Conservation (phyloP, 768 basidiomycete genomes). For the Xerocomellus amylosporus region DNA sequence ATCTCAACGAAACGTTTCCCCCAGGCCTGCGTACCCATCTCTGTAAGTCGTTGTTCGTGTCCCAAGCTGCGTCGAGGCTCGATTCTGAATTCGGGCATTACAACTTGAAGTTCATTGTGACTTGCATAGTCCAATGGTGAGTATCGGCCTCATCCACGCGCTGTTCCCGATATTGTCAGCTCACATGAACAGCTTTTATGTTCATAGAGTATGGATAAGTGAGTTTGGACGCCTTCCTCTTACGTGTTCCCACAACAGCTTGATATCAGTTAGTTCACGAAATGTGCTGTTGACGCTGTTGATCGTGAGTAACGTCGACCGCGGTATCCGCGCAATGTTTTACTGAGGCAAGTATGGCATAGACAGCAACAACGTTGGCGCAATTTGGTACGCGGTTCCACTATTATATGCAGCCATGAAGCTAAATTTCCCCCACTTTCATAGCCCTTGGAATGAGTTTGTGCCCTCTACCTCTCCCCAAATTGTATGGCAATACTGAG, state of each 20-base stretch:
- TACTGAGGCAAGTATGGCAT: neutral
- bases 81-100: neutral
- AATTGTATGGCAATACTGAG: neutral
- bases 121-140: constrained; percentile 13
- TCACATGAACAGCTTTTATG: constrained; percentile 8
- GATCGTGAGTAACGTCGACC: constrained; percentile 1
- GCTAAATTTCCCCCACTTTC: neutral
- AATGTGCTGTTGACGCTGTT: constrained; percentile 1
- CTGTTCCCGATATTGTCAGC: neutral
- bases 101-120: constrained; percentile 6
- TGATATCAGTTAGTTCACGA: constrained; percentile 7
- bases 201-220: constrained; percentile 17
- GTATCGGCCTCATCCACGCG: neutral
- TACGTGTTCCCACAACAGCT: no score
- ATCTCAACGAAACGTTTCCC: no score
- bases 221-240: neutral
- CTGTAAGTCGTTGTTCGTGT: no score
- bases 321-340: neutral
- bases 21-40: no score
- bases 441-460: constrained; percentile 7
- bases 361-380: neutral
- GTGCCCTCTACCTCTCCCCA: neutral
- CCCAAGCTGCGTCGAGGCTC: no score
- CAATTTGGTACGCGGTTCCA: constrained; percentile 4
- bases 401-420: neutral